phyloP scores from a whole-genome alignment of 2,329 filamentous ascomycete genomes.

The Aureobasidium musti region DNA sequence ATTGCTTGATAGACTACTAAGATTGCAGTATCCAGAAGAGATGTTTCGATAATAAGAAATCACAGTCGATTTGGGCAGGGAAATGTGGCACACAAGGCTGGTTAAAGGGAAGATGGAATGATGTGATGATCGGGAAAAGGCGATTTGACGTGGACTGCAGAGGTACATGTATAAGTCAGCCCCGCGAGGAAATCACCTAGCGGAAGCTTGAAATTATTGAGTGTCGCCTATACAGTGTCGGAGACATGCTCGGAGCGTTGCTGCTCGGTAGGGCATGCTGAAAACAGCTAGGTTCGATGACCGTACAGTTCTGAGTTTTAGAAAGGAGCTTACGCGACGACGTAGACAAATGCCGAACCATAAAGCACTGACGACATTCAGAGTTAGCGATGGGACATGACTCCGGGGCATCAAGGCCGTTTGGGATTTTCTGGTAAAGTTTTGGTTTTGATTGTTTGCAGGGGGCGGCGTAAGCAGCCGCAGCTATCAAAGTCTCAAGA shows the following conservation, averaged over 20 bases:
- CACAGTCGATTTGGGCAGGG: not conserved
- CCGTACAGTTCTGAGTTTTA: conserved; percentile 15
- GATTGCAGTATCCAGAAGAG: not conserved
- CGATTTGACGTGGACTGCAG: not conserved
- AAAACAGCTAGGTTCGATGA: conserved; percentile 20
- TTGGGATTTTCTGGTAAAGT: not conserved
- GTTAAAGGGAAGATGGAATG: not conserved
- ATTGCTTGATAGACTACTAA: not conserved
- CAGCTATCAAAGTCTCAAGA: conserved; percentile 12
- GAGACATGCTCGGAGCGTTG: conserved; percentile 25
- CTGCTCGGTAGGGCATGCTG: conserved; percentile 16
- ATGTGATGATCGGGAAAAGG: conserved; percentile 12
- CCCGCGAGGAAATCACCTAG: conserved; percentile 21
- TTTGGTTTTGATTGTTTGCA: conserved; percentile 23
- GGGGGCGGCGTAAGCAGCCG: conserved; percentile 18
- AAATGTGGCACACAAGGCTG: not conserved
- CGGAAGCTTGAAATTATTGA: conserved; percentile 20
- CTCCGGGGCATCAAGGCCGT: conserved; percentile 3
- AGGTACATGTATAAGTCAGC: conserved; percentile 24
- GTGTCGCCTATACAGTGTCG: conserved; percentile 20
- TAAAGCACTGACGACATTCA: conserved; percentile 27
- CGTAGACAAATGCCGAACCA: conserved; percentile 14
- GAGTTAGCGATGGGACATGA: conserved; percentile 25
- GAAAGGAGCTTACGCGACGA: conserved; percentile 24
- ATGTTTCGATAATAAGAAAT: not conserved